Base-by-base conservation (phyloP, 441 rosid species). In the Pelargonium exstipulatum region DNA sequence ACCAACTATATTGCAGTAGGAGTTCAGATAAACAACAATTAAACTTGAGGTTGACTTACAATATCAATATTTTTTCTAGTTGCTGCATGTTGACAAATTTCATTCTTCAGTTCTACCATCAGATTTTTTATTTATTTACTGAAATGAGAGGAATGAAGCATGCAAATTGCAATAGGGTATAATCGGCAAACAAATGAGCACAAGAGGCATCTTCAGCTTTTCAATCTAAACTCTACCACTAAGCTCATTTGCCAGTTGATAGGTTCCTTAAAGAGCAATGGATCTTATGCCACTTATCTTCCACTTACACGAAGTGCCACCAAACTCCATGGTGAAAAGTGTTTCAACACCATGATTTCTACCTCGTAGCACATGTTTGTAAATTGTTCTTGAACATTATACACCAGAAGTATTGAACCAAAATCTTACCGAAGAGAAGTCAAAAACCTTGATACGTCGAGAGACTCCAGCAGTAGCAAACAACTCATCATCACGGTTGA, bases 391-490 rank as follows among this genome's bases (percentile, higher is more conserved):
- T 20, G 62, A 4, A 53, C 17, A 18, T 57, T 1, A 57, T 18
- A 24, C 24, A 24, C 13, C 8, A 60, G 37, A 8, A 57, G 24
- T 24, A 60, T 60, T 10, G 40, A 42, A 65, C 55, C 66, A 74
- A 69, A 74, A 79, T 20, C 92, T 78, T 83, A 95, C 98, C 71
- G 84, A 80, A 22, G 99, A 86, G 76, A 95, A 93, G 84, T 92
- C 97, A 73, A 90, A 95, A 76, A 92, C 90, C 84, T 95, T 91
- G 73, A 95, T 92, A 71, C 96, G 82, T 72, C 96, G 79, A 51
- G 98, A 95, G 76, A 95, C 99, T 79, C 99, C 99, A 69, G 98
- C 99, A 61, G 97, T 92, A 68, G 99, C 99, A 79, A 92, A 95
- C 65, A 87, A 73, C 82, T 95, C 95, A 80, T 92, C 97, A 74